Evolutionary conservation across 495 filamentous ascomycete genomes (phyloP).

Genomic region (Penicillium antarcticum): DNA sequence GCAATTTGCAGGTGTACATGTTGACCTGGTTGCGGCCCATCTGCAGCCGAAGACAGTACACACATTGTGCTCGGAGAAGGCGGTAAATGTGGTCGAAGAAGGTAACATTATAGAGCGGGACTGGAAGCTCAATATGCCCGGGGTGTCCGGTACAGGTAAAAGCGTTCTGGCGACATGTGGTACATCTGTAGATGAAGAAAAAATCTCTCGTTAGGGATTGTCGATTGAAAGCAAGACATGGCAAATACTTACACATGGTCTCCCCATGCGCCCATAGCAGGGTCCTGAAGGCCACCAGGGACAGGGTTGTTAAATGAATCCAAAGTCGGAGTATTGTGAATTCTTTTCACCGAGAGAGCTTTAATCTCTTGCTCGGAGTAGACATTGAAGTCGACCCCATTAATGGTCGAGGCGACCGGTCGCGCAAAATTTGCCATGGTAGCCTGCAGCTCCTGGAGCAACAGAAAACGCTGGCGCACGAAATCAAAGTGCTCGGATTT

Average conservation of each 20-base stretch:
- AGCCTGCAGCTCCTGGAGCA: slow-evolving; percentile 42
- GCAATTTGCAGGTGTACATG: slow-evolving; percentile 77
- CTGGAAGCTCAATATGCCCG: slow-evolving; percentile 92
- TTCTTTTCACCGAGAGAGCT: slow-evolving; percentile 84
- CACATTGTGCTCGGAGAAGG: slow-evolving; percentile 79
- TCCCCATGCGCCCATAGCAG: slow-evolving; percentile 86
- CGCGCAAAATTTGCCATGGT: slow-evolving; percentile 77
- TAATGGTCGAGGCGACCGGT: slow-evolving; percentile 79
- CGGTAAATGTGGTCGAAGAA: slow-evolving; percentile 89
- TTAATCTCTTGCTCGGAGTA: slow-evolving; percentile 79
- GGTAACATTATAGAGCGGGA: slow-evolving; percentile 86
- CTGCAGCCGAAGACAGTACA: slow-evolving; percentile 82
- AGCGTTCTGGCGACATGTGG: slow-evolving; percentile 78
- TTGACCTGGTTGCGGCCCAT: slow-evolving; percentile 70
- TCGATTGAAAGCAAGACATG: background rate
- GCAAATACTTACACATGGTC: slow-evolving; percentile 65
- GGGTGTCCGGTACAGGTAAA: slow-evolving; percentile 86
- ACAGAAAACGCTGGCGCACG: slow-evolving; percentile 37
- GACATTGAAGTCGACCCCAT: slow-evolving; percentile 84
- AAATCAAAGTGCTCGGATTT: slow-evolving; percentile 25
- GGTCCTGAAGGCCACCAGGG: slow-evolving; percentile 87
- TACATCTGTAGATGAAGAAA: slow-evolving; percentile 57
- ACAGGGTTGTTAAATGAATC: slow-evolving; percentile 81
- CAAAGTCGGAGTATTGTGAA: slow-evolving; percentile 85
- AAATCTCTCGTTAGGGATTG: slow-evolving; percentile 15